A percentile compares a stretch with the other conserved stretches of the same genome.
Evolutionary conservation across 2,329 filamentous ascomycete genomes (phyloP).

Genomic region (Fusarium pseudonygamai): DNA sequence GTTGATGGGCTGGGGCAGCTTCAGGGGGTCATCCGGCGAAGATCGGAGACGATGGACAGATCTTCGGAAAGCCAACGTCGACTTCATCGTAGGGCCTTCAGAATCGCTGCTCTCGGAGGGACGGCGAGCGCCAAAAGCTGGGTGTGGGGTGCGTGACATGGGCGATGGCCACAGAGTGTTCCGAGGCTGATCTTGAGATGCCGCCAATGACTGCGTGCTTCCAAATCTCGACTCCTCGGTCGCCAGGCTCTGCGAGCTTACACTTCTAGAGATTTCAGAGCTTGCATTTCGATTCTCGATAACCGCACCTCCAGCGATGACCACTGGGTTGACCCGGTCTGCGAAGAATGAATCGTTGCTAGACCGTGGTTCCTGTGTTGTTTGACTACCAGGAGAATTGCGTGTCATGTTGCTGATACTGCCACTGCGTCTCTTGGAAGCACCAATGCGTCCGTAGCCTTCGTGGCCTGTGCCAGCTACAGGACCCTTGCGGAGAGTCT

Average conservation of each 20-base stretch:
- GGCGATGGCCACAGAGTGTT: constrained; percentile 65
- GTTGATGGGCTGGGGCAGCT: constrained; percentile 64
- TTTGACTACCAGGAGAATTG: constrained; percentile 55
- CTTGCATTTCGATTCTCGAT: constrained; percentile 68
- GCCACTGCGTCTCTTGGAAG: constrained; percentile 69
- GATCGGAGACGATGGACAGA: constrained; percentile 63
- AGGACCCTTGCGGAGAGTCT: constrained; percentile 74
- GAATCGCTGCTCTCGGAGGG: constrained; percentile 68
- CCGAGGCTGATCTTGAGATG: constrained; percentile 53
- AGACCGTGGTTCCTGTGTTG: constrained; percentile 62
- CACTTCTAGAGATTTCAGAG: constrained; percentile 58
- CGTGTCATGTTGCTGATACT: constrained; percentile 61
- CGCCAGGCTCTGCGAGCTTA: constrained; percentile 60
- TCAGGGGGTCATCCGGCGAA: constrained; percentile 55
- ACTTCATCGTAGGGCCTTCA: constrained; percentile 57
- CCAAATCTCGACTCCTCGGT: constrained; percentile 50
- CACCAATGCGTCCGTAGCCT: constrained; percentile 76
- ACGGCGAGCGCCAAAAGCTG: constrained; percentile 46
- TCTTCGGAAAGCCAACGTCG: constrained; percentile 64
- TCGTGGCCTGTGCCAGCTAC: constrained; percentile 95
- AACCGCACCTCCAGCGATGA: constrained; percentile 71
- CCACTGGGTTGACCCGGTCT: constrained; percentile 71
- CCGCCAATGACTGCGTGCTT: constrained; percentile 53
- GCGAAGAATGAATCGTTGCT: constrained; percentile 66
- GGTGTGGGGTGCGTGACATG: constrained; percentile 52